phyloP scores from a whole-genome alignment of 2,329 filamentous ascomycete species.

The Neurospora sp. region DNA sequence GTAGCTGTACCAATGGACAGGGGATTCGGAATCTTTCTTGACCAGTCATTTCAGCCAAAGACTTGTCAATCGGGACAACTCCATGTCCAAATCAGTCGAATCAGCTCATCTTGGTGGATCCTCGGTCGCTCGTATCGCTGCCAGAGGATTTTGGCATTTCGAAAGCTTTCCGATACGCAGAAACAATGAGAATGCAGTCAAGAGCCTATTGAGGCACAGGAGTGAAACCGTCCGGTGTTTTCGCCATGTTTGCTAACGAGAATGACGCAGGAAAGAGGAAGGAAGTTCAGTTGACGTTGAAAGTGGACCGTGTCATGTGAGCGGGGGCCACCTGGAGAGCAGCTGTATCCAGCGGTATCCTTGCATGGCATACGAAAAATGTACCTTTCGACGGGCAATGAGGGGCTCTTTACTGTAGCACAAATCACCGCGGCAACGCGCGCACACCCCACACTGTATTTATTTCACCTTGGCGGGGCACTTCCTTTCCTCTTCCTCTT shows the following conservation, averaged over 20 bases:
- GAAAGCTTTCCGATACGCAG: not conserved
- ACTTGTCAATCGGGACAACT: not conserved
- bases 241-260: not conserved
- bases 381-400: not conserved
- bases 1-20: not conserved
- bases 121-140: not conserved
- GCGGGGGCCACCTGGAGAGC: not conserved
- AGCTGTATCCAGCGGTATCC: not conserved
- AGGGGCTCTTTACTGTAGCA: not conserved
- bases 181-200: not conserved
- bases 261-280: not conserved
- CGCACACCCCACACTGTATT: not conserved
- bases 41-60: not conserved
- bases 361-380: not conserved
- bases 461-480: not conserved
- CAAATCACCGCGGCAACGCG: not conserved
- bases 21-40: not conserved
- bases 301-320: not conserved
- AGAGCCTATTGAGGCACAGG: not conserved
- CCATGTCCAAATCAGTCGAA: not conserved
- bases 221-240: not conserved
- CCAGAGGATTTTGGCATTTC: not conserved
- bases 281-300: not conserved
- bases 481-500: not conserved
- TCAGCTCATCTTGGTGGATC: not conserved